These are phyloP conservation scores for Neofusicoccum kwambonambiense DNA, from an alignment of 2,329 filamentous ascomycete genomes.

Conservation along the genomic window DNA sequence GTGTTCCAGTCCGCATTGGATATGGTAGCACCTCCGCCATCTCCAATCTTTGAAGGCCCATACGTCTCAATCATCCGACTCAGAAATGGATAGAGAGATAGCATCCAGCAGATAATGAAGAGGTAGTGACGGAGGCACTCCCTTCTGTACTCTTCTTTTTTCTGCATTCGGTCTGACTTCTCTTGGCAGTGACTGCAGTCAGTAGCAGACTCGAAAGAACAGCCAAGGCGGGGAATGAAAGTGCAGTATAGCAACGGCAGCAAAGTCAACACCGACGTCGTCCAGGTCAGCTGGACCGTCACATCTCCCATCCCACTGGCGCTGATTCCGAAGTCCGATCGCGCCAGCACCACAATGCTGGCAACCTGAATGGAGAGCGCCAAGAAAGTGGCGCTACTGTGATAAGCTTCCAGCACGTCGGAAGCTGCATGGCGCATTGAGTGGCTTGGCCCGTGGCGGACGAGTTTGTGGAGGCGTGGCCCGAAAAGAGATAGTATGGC, in stretches of 20 bases:
- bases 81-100: conserved; percentile 25
- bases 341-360: conserved; percentile 23
- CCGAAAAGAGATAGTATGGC: too few relatives aligned
- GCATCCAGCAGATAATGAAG: conserved; percentile 22
- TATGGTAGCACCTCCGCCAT: conserved; percentile 13
- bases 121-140: conserved; percentile 19
- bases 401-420: neutral
- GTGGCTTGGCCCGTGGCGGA: too few relatives aligned
- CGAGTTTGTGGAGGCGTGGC: too few relatives aligned
- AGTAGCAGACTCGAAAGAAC: conserved; percentile 9
- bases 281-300: conserved; percentile 26
- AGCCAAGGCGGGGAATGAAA: conserved; percentile 12
- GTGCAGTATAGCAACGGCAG: conserved; percentile 22
- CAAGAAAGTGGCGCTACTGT: conserved; percentile 24
- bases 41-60: conserved; percentile 19
- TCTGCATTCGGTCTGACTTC: neutral
- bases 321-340: conserved; percentile 24
- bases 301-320: conserved; percentile 26
- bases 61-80: conserved; percentile 23
- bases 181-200: neutral
- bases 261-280: conserved; percentile 23
- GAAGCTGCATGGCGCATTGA: too few relatives aligned
- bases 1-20: conserved; percentile 19
- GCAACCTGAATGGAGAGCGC: conserved; percentile 26
- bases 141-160: neutral